Base-by-base conservation (phyloP, 805 yeast species). In the Candida fluviatilis region DNA sequence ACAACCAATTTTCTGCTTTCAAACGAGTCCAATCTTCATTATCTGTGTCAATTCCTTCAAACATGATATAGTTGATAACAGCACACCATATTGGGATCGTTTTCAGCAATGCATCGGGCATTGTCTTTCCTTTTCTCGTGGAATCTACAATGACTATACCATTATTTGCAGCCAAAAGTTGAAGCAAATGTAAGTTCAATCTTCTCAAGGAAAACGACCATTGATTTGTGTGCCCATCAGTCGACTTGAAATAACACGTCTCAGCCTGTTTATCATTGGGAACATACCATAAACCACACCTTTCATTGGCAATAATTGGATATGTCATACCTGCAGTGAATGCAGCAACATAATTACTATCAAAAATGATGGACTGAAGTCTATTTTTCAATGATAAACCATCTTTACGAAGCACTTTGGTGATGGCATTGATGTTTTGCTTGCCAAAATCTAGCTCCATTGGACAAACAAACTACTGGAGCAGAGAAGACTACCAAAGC, bases 71-170 rank as follows among this genome's bases (percentile, higher is more conserved):
- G 51, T 84, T 85, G 14, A 88, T 40, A 4, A 85, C 88, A 0
- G 90, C 84, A 58, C 95, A 84, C 97, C 97, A 89, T 1, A 87
- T 84, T 0, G 96, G 96, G 1, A 89, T 68, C 0, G 96, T 89
- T 50, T 89, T 89, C 49, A 89, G 82, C 5, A 87, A 58, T 0
- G 96, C 83, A 57, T 89, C 97, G 0, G 97, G 96, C 60, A 88
- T 78, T 18, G 74, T 60, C 54, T 88, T 89, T 2, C 96, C 96
- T 29, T 89, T 69, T 45, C 96, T 64, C 0, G 96, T 88, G 11
- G 95, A 86, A 57, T 89, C 96, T 1, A 89, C 82, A 6, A 88
- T 64, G 1, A 82, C 62, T 0, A 76, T 46, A 0, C 89, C 89
- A 8, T 61, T 52, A 25, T 62, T 30, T 2, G 55, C 39, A 0